These are phyloP conservation scores for Xylariaceae sp. DNA, from an alignment of 2,329 filamentous ascomycete species.

Conservation along the genomic window DNA sequence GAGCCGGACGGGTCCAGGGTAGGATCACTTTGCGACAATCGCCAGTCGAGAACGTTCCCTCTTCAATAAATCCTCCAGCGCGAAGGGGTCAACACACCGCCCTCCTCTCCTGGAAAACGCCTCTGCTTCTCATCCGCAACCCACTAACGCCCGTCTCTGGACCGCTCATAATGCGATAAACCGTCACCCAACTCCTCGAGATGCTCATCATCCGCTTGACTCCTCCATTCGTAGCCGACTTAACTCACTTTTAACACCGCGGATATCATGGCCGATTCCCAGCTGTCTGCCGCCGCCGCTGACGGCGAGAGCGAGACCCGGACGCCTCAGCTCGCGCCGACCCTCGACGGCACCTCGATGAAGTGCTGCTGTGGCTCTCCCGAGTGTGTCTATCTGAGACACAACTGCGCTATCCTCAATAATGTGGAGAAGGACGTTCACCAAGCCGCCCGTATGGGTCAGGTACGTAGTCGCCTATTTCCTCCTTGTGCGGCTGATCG, in stretches of 20 bases:
- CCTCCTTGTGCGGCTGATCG: neutral
- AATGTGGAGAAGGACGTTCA: constrained; percentile 82
- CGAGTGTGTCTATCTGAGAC: constrained; percentile 73
- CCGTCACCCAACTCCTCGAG: constrained; percentile 3
- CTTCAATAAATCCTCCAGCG: neutral
- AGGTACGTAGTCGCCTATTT: constrained; percentile 60
- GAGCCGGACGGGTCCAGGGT: neutral
- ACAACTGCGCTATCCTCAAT: constrained; percentile 73
- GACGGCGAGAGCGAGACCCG: constrained; percentile 10
- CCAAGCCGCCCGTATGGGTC: constrained; percentile 79
- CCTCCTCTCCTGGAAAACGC: constrained; percentile 1
- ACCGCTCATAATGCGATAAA: constrained; percentile 3
- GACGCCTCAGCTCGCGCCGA: constrained; percentile 13
- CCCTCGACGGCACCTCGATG: constrained; percentile 35
- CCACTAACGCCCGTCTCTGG: neutral
- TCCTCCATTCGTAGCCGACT: constrained; percentile 5
- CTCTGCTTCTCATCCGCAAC: neutral
- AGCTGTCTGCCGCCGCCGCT: constrained; percentile 3
- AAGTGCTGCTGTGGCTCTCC: constrained; percentile 80
- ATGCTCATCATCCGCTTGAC: constrained; percentile 9
- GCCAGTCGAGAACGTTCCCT: neutral
- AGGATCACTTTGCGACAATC: neutral
- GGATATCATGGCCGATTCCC: constrained; percentile 15
- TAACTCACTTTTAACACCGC: constrained; percentile 2
- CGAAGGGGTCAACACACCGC: neutral